Evolutionary conservation across 805 yeast genomes (phyloP).

Genomic region (Candida dajiaensis): DNA sequence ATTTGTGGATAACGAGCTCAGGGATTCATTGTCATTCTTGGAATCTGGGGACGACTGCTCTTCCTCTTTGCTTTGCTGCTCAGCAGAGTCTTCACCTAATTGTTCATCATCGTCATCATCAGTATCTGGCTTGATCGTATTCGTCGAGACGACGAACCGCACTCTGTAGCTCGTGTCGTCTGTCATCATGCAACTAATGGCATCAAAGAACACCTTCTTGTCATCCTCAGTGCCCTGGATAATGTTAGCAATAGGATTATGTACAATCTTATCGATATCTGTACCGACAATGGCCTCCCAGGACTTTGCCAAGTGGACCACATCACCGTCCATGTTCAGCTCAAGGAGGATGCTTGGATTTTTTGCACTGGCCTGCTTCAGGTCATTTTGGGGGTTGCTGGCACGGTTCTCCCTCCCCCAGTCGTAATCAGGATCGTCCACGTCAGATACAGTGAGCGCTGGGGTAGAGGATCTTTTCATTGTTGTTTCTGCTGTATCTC

Average conservation of each 20-base stretch:
- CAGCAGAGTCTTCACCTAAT: slow-evolving; percentile 3
- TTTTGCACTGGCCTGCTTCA: slow-evolving; percentile 57
- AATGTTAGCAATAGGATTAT: slow-evolving; percentile 54
- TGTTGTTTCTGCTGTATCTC: not conserved
- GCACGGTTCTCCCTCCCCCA: not conserved
- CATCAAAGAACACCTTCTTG: slow-evolving; percentile 59
- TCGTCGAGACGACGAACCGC: slow-evolving; percentile 50
- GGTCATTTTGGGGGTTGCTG: slow-evolving; percentile 34
- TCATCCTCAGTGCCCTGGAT: slow-evolving; percentile 63
- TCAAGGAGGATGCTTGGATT: slow-evolving; percentile 81
- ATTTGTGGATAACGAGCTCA: slow-evolving; percentile 41
- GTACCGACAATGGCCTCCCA: slow-evolving; percentile 83
- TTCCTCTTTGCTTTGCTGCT: slow-evolving; percentile 4
- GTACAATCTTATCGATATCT: slow-evolving; percentile 43
- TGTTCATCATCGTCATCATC: slow-evolving; percentile 16
- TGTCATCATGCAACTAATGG: slow-evolving; percentile 60
- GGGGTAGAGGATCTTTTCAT: not conserved
- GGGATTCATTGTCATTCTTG: slow-evolving; percentile 20
- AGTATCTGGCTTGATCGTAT: slow-evolving; percentile 23
- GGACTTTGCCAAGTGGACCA: slow-evolving; percentile 65
- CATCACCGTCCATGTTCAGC: slow-evolving; percentile 69
- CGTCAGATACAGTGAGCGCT: not conserved
- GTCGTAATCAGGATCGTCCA: not conserved
- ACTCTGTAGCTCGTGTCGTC: slow-evolving; percentile 79
- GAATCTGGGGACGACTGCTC: slow-evolving; percentile 4